Conservation (phyloP, 192 early-diverging fungal genomes). For the Coemansia umbellata region DNA sequence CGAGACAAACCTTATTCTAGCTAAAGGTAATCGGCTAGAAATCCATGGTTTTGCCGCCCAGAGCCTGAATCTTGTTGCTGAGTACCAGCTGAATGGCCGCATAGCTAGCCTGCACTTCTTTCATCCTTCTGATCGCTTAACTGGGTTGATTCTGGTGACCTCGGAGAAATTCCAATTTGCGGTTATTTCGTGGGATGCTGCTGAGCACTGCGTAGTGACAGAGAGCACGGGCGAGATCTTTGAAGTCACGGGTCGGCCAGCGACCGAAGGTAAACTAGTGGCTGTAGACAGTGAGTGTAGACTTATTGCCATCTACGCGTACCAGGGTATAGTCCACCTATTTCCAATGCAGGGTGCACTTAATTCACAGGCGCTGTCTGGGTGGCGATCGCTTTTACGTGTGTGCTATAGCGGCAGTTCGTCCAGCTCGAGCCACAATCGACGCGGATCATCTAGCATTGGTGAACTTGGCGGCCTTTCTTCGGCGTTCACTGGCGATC, state of each 20-base stretch:
- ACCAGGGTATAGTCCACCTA: slow-evolving; percentile 67
- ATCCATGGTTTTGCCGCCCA: slow-evolving; percentile 20
- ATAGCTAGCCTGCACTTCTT: slow-evolving; percentile 54
- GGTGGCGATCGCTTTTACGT: slow-evolving; percentile 8
- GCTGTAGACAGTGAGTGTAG: slow-evolving; percentile 56
- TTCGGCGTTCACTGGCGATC: neutral
- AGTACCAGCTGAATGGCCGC: slow-evolving; percentile 66
- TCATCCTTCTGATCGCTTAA: slow-evolving; percentile 36
- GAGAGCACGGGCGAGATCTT: slow-evolving; percentile 61
- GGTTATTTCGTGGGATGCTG: slow-evolving; percentile 64
- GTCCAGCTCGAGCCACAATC: neutral
- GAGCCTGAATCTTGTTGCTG: slow-evolving; percentile 53
- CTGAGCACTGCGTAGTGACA: slow-evolving; percentile 51
- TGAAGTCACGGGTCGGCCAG: slow-evolving; percentile 56
- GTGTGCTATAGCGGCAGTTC: neutral
- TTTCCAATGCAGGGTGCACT: slow-evolving; percentile 50
- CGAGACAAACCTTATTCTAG: slow-evolving; percentile 68
- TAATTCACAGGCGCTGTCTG: neutral
- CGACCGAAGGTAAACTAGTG: slow-evolving; percentile 53
- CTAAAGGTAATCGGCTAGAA: slow-evolving; percentile 55
- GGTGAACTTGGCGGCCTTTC: neutral
- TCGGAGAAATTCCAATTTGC: slow-evolving; percentile 68
- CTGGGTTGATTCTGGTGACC: slow-evolving; percentile 63
- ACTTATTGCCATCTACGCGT: slow-evolving; percentile 58
- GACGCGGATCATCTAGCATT: neutral